Percentiles rank a stretch among this genome's conserved stretches.
Conservation (phyloP, 2,329 filamentous ascomycete genomes). For the Cladosporium sp. region DNA sequence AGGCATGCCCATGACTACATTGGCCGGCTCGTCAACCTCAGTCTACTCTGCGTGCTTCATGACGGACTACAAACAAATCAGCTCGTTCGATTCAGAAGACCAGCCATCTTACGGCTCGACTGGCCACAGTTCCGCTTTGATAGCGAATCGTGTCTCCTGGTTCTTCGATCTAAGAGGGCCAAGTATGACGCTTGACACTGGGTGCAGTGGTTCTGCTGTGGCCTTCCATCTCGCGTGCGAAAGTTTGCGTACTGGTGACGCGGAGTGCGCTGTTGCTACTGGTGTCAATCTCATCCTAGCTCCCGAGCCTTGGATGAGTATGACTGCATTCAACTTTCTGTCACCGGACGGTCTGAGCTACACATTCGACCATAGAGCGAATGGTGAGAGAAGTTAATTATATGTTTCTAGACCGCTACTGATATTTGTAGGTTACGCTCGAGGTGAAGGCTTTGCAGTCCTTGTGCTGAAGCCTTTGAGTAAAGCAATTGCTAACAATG, state of each 20-base stretch:
- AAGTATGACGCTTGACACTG: conserved; percentile 16
- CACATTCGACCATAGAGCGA: conserved; percentile 33
- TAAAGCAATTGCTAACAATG: conserved; percentile 14
- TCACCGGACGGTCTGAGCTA: conserved; percentile 25
- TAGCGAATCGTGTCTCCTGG: conserved; percentile 15
- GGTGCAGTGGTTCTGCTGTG: conserved; percentile 11
- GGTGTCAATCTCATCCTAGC: conserved; percentile 25
- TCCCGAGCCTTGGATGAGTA: conserved; percentile 19
- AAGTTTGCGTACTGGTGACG: conserved; percentile 9
- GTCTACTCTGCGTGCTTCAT: conserved; percentile 22
- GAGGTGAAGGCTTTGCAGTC: conserved; percentile 33
- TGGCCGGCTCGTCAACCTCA: conserved; percentile 15
- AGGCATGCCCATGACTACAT: conserved; percentile 4
- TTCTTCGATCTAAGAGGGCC: conserved; percentile 17
- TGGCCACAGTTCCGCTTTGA: conserved; percentile 14
- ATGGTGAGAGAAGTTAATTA: conserved; percentile 39
- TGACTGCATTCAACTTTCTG: conserved; percentile 26
- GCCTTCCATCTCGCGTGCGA: conserved; percentile 15
- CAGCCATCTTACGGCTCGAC: conserved; percentile 19
- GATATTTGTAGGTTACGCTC: conserved; percentile 37
- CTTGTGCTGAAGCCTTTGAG: conserved; percentile 25
- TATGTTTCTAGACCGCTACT: conserved; percentile 40
- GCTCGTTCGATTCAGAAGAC: conserved; percentile 17
- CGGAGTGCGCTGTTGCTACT: conserved; percentile 14
- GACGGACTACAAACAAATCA: conserved; percentile 19